Conservation (phyloP, 306 rosid genomes). For the Trichosanthes truncata region DNA sequence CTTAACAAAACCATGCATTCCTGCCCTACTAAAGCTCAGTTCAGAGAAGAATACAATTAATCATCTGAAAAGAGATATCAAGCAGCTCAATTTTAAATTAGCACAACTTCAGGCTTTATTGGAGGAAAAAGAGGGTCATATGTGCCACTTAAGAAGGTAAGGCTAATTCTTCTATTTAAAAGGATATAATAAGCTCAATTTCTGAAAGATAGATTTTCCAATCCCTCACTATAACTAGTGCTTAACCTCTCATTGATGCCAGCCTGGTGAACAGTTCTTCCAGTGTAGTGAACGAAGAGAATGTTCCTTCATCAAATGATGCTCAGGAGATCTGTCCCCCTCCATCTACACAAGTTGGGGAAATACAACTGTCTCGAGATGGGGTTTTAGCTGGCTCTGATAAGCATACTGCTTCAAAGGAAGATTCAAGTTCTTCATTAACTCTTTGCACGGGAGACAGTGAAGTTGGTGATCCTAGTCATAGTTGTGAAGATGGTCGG, state of each 20-base stretch:
- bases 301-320: constrained; percentile 24
- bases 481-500: constrained; percentile 34
- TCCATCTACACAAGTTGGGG: constrained; percentile 24
- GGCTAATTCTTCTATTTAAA: constrained; percentile 1
- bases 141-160: constrained; percentile 62
- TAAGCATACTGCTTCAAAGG: constrained; percentile 24
- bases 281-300: constrained; percentile 45
- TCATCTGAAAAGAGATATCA: constrained; percentile 62
- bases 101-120: constrained; percentile 77
- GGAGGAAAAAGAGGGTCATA: constrained; percentile 64
- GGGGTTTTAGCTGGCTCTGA: constrained; percentile 27
- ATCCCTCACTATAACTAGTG: constrained; percentile 12
- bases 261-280: constrained; percentile 38
- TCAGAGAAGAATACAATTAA: constrained; percentile 61
- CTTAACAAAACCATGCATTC: constrained; percentile 74
- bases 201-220: not conserved
- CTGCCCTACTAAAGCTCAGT: constrained; percentile 74
- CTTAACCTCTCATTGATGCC: constrained; percentile 26
- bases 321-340: constrained; percentile 27
- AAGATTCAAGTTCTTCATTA: constrained; percentile 23
- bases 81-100: constrained; percentile 61
- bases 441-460: constrained; percentile 24
- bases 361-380: constrained; percentile 30
- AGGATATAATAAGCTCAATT: not conserved
- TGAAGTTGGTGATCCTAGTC: constrained; percentile 28